Evolutionary conservation across 1,284 basidiomycete genomes (phyloP), one percentile per base, ranked within the genome.

Genomic region (Golubevia sp.): DNA sequence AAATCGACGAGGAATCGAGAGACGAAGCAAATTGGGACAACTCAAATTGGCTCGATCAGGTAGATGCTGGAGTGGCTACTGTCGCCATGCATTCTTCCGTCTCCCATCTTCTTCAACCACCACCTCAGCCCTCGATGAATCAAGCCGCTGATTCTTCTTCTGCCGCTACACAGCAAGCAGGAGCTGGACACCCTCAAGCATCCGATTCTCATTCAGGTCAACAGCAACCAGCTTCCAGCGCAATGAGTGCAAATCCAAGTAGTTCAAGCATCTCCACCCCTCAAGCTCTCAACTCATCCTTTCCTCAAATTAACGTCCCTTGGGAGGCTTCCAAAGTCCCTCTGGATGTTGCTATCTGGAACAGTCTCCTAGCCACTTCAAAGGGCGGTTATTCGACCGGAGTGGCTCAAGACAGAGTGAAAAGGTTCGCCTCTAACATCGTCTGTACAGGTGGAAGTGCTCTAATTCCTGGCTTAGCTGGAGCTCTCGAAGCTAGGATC

Each of bases 311-410:
- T 74, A 93, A 95, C 80, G 88, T 94, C 4, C 87, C 87, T 61
- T 90, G 88, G 70, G 95, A 97, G 85, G 91, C 96, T 26, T 90
- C 91, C 83, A 94, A 94, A 84, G 87, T 96, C 49, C 93, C 96
- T 0, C 87, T 99, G 59, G 97, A 99, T 79, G 91, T 93, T 11
- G 97, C 95, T 1, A 92, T 98, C 67, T 93, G 94, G 84, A 94
- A 96, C 72, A 92, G 92, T 63, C 90, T 95, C 18, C 87, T 93
- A 7, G 90, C 92, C 8, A 71, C 68, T n/a, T 70, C 77, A 20
- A 69, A 70, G 11, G 64, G 65, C 24, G 58, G 63, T 2, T 68
- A 65, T 20, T 63, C 68, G 0, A 69, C 71, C 1, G 90, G 90
- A 0, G 92, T 91, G 0, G 90, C 90, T 1, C 93, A 97, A 73